Evolutionary conservation across 2,329 filamentous ascomycete genomes (phyloP).

Genomic region (Xylariaceae sp.): DNA sequence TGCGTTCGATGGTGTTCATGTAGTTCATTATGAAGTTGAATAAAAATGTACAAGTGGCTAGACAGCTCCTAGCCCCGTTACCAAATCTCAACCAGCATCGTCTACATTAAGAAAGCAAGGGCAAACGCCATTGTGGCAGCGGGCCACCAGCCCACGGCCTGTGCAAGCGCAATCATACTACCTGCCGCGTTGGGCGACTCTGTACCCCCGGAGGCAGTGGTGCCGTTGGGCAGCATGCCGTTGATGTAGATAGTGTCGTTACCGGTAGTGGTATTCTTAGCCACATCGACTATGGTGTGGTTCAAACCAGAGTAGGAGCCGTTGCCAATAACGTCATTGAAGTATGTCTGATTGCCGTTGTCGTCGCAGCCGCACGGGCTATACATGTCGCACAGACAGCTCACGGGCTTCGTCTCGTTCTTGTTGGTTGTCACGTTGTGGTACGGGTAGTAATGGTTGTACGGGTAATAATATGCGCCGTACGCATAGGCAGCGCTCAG

Average conservation of each 20-base stretch:
- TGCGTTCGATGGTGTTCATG: background rate
- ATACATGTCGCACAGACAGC: conserved; percentile 65
- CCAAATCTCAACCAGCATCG: background rate
- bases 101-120: conserved; percentile 51
- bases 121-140: conserved; percentile 52
- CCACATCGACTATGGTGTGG: conserved; percentile 66
- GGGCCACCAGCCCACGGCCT: conserved; percentile 59
- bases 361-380: conserved; percentile 65
- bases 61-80: background rate
- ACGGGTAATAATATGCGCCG: conserved; percentile 61
- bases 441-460: conserved; percentile 54
- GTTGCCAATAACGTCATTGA: conserved; percentile 69
- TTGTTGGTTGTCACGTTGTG: conserved; percentile 57
- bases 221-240: conserved; percentile 75
- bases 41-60: background rate
- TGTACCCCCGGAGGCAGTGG: conserved; percentile 58
- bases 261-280: conserved; percentile 66
- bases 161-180: conserved; percentile 42
- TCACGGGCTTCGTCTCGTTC: conserved; percentile 66
- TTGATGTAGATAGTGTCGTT: conserved; percentile 70
- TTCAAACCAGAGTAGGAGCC: conserved; percentile 67
- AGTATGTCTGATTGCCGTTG: conserved; percentile 66
- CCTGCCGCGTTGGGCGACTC: conserved; percentile 49
- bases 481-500: conserved; percentile 62
- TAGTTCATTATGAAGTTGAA: background rate